Conservation (phyloP, 345 rosid genomes). For the Durio zibethinus region DNA sequence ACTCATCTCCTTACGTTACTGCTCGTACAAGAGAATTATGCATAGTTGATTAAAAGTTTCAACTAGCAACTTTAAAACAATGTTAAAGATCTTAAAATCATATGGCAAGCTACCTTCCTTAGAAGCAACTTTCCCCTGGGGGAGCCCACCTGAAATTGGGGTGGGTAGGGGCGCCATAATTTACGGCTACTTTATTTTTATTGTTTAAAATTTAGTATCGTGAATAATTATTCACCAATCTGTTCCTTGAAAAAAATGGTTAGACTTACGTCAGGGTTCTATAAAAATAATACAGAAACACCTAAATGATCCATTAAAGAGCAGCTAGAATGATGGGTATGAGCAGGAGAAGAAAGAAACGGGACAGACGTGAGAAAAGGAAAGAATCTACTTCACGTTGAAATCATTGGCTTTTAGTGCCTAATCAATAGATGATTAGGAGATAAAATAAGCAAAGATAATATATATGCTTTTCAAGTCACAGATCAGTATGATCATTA, state of each 20-base stretch:
- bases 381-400: constrained; percentile 22
- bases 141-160: background rate
- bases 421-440: constrained; percentile 4
- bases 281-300: constrained; percentile 4
- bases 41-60: background rate
- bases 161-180: background rate
- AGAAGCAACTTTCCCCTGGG: background rate
- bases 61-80: background rate
- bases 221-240: background rate
- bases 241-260: background rate
- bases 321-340: background rate
- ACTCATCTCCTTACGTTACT: background rate
- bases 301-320: background rate
- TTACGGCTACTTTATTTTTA: background rate
- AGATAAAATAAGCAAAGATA: constrained; percentile 11
- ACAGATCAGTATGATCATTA: constrained; percentile 15
- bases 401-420: background rate
- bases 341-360: background rate
- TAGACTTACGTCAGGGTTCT: constrained; percentile 5
- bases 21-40: background rate
- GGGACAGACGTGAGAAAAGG: background rate
- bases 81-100: background rate
- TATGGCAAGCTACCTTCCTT: background rate
- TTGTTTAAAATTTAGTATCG: background rate
- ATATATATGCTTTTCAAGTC: background rate